Conservation (phyloP, 768 basidiomycete genomes). For the Auricularia cornea region DNA sequence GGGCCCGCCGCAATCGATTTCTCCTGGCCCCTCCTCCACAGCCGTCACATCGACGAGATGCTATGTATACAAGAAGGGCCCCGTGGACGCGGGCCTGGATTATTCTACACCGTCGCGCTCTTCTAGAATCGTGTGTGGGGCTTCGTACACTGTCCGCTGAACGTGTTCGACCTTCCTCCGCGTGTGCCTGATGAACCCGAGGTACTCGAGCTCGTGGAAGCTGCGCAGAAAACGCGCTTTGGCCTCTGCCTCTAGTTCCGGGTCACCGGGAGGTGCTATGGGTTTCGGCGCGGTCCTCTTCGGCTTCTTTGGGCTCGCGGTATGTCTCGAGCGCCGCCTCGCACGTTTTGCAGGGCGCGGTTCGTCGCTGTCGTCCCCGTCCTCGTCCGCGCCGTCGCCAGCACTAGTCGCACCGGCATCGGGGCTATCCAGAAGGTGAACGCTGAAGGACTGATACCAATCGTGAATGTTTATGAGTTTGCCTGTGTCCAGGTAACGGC, state of each 20-base stretch:
- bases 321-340: neutral
- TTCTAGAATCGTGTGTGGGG: neutral
- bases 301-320: neutral
- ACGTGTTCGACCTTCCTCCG: slow-evolving; percentile 74
- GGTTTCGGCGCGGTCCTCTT: slow-evolving; percentile 33
- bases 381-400: slow-evolving; percentile 24
- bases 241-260: slow-evolving; percentile 30
- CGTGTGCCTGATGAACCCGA: slow-evolving; percentile 75
- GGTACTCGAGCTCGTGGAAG: slow-evolving; percentile 71
- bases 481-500: slow-evolving; percentile 68
- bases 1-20: neutral
- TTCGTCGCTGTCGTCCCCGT: slow-evolving; percentile 9
- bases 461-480: slow-evolving; percentile 82
- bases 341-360: neutral
- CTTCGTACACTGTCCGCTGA: slow-evolving; percentile 55
- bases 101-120: neutral
- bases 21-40: neutral
- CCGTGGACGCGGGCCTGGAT: neutral
- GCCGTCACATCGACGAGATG: neutral
- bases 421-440: slow-evolving; percentile 45
- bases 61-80: neutral
- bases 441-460: slow-evolving; percentile 74
- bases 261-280: slow-evolving; percentile 11
- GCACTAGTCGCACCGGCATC: slow-evolving; percentile 17
- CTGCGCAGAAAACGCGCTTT: slow-evolving; percentile 76